phyloP scores from a whole-genome alignment of 805 yeast genomes.

The Saturnispora galanensis region DNA sequence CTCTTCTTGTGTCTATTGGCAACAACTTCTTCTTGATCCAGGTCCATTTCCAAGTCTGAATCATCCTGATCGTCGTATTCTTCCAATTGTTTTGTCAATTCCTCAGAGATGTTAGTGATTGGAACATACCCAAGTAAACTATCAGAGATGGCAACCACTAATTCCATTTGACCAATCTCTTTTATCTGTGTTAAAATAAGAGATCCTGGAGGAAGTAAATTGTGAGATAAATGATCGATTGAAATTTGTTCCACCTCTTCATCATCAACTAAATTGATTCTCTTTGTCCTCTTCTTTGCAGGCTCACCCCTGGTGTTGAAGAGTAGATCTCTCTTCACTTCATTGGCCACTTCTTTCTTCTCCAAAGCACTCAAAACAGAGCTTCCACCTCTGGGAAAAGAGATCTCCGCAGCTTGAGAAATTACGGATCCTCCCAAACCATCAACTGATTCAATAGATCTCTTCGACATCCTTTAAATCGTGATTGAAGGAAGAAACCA shows the following conservation, averaged over 20 bases:
- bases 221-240: constrained; percentile 54
- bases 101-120: constrained; percentile 59
- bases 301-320: constrained; percentile 30
- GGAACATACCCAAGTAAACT: constrained; percentile 73
- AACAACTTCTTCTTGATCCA: constrained; percentile 16
- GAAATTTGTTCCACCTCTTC: constrained; percentile 22
- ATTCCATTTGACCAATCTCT: constrained; percentile 48
- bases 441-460: constrained; percentile 37
- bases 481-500: background rate
- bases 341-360: constrained; percentile 84
- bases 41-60: constrained; percentile 25
- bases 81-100: constrained; percentile 48
- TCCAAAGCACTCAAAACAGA: constrained; percentile 82
- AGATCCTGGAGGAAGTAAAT: constrained; percentile 60
- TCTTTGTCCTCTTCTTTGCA: constrained; percentile 22
- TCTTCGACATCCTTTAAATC: constrained; percentile 25
- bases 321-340: constrained; percentile 81
- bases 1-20: constrained; percentile 19
- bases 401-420: constrained; percentile 33
- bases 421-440: constrained; percentile 20
- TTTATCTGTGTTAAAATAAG: constrained; percentile 68
- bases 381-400: constrained; percentile 95
- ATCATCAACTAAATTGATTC: constrained; percentile 23
- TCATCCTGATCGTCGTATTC: constrained; percentile 43
- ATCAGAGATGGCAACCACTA: constrained; percentile 69